phyloP scores from a whole-genome alignment of 108 stramenopile species.

The Stephanodiscus triporus region DNA sequence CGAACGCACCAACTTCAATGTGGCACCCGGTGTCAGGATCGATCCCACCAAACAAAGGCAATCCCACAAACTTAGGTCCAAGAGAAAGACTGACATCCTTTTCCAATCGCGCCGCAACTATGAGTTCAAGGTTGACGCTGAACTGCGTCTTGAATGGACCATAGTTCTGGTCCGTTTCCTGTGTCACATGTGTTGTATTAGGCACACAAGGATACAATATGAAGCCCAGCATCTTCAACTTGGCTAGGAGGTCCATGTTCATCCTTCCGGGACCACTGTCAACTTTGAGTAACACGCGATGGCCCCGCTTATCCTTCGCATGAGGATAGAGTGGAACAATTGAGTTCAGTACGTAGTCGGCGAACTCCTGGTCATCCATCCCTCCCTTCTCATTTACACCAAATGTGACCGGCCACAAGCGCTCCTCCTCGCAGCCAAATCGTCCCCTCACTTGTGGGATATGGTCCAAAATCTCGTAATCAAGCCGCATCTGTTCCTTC shows the following conservation, averaged over 20 bases:
- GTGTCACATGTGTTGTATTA: conserved; percentile 5
- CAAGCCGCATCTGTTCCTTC: neutral
- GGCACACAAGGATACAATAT: conserved; percentile 23
- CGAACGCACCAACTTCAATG: neutral
- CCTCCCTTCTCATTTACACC: conserved; percentile 32
- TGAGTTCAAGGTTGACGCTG: neutral
- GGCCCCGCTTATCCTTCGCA: conserved; percentile 8
- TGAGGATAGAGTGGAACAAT: conserved; percentile 22
- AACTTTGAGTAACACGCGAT: conserved; percentile 11
- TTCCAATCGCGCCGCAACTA: neutral
- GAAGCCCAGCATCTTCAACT: neutral
- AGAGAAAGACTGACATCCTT: neutral
- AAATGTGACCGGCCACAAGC: conserved; percentile 5
- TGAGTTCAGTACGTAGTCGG: conserved; percentile 1
- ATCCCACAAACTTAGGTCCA: neutral
- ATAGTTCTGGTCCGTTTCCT: conserved; percentile 12
- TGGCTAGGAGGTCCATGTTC: neutral
- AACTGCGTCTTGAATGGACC: conserved; percentile 13
- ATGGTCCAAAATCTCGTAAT: neutral
- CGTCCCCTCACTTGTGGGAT: neutral
- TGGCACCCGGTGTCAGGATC: neutral
- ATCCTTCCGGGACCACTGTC: conserved; percentile 19
- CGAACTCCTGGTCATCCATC: conserved; percentile 14
- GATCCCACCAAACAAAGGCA: neutral
- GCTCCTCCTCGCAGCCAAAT: conserved; percentile 3